Base-by-base conservation (phyloP, 2,329 filamentous ascomycete species). In the Fusarium oligoseptatum region DNA sequence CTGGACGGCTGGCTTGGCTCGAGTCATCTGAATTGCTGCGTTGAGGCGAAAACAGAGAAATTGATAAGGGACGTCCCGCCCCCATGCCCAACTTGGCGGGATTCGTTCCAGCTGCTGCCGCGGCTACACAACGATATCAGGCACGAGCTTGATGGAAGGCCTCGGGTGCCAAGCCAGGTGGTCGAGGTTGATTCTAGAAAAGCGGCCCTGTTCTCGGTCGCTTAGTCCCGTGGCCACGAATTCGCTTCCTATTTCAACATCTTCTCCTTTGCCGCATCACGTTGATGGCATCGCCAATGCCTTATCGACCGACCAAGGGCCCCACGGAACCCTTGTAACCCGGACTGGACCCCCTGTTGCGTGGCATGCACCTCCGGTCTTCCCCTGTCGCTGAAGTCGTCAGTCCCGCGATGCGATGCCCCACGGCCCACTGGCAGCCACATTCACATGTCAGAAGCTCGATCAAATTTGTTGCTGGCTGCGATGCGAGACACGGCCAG, bases 391-490 rank as follows among this genome's bases (percentile, higher is more conserved):
- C 58, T 66, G 24, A 57, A 56, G 45, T 60, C 56, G 61, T 45
- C 52, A 63, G 36, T 63, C 61, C 39, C 60, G 43, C 61, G 61
- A 64, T 43, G 61, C 62, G 61, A 64, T 43, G 61, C 62, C 29
- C 65, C 39, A 55, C 37, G 65, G 39, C 27, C 72, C 74, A 68
- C 74, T 69, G 69, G 70, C 75, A 80, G 80, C 79, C 80, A 80
- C 80, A 77, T 78, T 81, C 80, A 81, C 80, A 81, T 81, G 80
- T 77, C 78, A 79, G 62, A 64, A 72, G 60, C 57, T 60, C 37
- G 39, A 50, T 9, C 17, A 43, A n/a, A 61, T 45, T 27, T 32
- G 43, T 22, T 24, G 14, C 39, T 29, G 7, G 17, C n/a, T 20
- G 41, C 27, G 48, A 29, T 60, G 41, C 61, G 29, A 50, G 34